These are phyloP conservation scores for Colletotrichum ledebouriae DNA, from an alignment of 2,329 filamentous ascomycete genomes.

Conservation along the genomic window DNA sequence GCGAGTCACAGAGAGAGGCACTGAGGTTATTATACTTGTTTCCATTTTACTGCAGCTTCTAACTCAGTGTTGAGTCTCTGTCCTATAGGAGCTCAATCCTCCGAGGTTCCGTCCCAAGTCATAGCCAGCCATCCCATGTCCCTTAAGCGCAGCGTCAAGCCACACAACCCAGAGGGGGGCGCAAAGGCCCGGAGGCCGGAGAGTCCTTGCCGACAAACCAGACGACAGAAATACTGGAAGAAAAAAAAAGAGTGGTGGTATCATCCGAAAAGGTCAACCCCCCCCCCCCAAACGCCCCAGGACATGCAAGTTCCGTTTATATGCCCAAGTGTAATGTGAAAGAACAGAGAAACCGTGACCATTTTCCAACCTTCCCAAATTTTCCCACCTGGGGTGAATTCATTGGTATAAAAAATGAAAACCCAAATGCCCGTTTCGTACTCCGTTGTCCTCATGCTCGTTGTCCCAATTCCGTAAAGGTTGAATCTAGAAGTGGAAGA, in stretches of 20 bases:
- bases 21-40: conserved; percentile 9
- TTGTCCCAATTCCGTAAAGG: conserved; percentile 37
- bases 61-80: background rate
- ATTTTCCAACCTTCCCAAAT: background rate
- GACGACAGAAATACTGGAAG: conserved; percentile 23
- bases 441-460: conserved; percentile 28
- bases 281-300: conserved; percentile 35
- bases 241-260: conserved; percentile 39
- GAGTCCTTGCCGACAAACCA: conserved; percentile 6
- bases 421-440: conserved; percentile 28
- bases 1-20: background rate
- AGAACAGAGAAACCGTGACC: conserved; percentile 5
- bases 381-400: conserved; percentile 4
- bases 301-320: conserved; percentile 39
- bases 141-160: conserved; percentile 31
- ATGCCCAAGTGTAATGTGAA: conserved; percentile 24
- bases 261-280: conserved; percentile 36
- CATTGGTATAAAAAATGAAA: background rate
- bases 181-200: background rate
- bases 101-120: background rate
- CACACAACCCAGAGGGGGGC: conserved; percentile 17
- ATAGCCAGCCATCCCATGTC: conserved; percentile 11
- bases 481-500: conserved; percentile 34
- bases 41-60: conserved; percentile 15
- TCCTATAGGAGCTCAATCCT: background rate